Evolutionary conservation across 768 basidiomycete species (phyloP).

Genomic region (Termitomyces sp.): DNA sequence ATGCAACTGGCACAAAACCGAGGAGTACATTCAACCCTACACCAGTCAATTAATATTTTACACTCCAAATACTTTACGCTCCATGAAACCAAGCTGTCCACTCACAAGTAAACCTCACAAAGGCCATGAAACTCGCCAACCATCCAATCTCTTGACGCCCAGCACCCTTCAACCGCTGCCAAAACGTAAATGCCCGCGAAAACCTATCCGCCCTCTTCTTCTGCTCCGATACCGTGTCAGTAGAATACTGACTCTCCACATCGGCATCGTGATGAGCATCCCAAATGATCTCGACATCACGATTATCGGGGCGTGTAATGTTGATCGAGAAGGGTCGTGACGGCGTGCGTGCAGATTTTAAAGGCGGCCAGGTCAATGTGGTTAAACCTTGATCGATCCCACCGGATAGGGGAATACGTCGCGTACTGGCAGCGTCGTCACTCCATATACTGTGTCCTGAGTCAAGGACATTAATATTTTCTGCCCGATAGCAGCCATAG

Average conservation of each 20-base stretch:
- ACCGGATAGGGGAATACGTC: slow-evolving; percentile 8
- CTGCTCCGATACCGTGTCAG: slow-evolving; percentile 5
- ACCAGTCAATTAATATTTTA: neutral
- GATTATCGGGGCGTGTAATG: slow-evolving; percentile 5
- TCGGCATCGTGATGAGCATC: slow-evolving; percentile 8
- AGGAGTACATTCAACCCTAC: slow-evolving; percentile 38
- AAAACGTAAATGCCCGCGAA: slow-evolving; percentile 12
- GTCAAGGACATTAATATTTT: slow-evolving; percentile 6
- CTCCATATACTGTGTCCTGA: slow-evolving; percentile 15
- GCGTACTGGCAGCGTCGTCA: slow-evolving; percentile 12
- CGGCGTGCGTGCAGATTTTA: slow-evolving; percentile 1
- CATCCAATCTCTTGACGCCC: slow-evolving; percentile 21
- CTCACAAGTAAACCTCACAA: slow-evolving; percentile 32
- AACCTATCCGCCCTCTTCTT: slow-evolving; percentile 2
- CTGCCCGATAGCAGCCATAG: neutral
- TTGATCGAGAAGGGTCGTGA: slow-evolving; percentile 7
- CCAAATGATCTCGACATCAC: slow-evolving; percentile 10
- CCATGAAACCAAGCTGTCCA: neutral
- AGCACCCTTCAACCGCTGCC: slow-evolving; percentile 21
- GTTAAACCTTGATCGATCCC: slow-evolving; percentile 14
- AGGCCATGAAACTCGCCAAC: slow-evolving; percentile 27
- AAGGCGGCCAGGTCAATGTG: slow-evolving; percentile 8
- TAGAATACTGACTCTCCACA: slow-evolving; percentile 16
- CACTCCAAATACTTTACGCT: neutral
- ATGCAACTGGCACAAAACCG: slow-evolving; percentile 36